Evolutionary conservation across 768 basidiomycete genomes (phyloP).

Genomic region (Agrocybe pediades): DNA sequence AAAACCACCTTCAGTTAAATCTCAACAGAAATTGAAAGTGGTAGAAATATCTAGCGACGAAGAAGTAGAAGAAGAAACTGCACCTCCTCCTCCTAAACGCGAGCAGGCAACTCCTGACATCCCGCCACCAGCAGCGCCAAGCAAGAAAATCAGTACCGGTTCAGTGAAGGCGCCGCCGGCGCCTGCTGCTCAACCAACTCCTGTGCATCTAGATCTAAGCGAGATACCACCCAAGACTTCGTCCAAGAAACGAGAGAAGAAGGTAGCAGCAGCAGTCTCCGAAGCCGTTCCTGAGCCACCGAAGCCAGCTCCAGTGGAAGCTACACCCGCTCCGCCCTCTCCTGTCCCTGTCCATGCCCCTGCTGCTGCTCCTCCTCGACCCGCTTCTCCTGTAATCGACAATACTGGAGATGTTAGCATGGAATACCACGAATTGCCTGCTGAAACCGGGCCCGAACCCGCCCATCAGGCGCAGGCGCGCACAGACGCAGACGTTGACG

Average conservation of each 20-base stretch:
- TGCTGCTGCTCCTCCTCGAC: conserved; percentile 11
- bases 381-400: neutral
- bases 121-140: no score
- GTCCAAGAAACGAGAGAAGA: neutral
- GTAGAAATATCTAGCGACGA: conserved; percentile 43
- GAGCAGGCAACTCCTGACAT: conserved; percentile 6
- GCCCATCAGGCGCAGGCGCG: no score
- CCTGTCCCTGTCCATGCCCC: no score
- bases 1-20: neutral
- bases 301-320: no score
- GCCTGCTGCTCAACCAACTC: neutral
- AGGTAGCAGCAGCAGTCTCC: conserved; percentile 2
- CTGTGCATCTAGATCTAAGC: neutral
- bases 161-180: neutral
- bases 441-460: neutral
- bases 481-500: no score
- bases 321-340: conserved; percentile 1
- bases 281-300: conserved; percentile 13
- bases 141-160: neutral
- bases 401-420: conserved; percentile 31
- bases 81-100: conserved; percentile 1
- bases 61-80: conserved; percentile 11
- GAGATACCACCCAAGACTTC: neutral
- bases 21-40: conserved; percentile 28
- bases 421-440: conserved; percentile 17